Percentiles rank a stretch among this genome's conserved stretches.
These are phyloP conservation scores for Yamadazyma dushanensis DNA, from an alignment of 1,139 yeast genomes.

Conservation along the genomic window DNA sequence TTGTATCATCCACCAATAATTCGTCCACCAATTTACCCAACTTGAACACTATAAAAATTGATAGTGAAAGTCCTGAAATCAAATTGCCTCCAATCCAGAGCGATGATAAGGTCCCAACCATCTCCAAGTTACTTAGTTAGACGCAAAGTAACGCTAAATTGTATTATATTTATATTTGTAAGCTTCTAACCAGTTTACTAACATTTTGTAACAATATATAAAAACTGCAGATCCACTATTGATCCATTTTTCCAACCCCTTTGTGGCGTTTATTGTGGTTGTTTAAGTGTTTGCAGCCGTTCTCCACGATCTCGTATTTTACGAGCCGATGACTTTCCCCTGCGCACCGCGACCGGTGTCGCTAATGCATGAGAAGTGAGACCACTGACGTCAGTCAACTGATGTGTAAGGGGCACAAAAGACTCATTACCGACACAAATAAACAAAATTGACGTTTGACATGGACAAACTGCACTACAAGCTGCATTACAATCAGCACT, in stretches of 20 bases:
- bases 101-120: constrained; percentile 30
- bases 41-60: constrained; percentile 12
- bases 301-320: no score
- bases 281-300: no score
- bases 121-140: constrained; percentile 25
- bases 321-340: no score
- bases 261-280: no score
- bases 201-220: not conserved
- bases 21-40: constrained; percentile 10
- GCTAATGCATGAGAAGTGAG: no score
- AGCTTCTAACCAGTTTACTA: not conserved
- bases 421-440: no score
- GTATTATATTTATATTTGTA: constrained; percentile 4
- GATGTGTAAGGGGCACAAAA: no score
- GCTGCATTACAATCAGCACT: no score
- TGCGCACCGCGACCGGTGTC: no score
- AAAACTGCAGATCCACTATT: not conserved
- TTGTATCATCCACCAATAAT: constrained; percentile 5
- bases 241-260: not conserved
- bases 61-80: constrained; percentile 19
- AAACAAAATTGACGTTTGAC: no score
- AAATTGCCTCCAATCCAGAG: constrained; percentile 27
- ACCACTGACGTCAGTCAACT: no score
- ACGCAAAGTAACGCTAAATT: not conserved
- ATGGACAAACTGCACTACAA: no score